Evolutionary conservation across 495 filamentous ascomycete species (phyloP).

Genomic region (Xylaria sp.): DNA sequence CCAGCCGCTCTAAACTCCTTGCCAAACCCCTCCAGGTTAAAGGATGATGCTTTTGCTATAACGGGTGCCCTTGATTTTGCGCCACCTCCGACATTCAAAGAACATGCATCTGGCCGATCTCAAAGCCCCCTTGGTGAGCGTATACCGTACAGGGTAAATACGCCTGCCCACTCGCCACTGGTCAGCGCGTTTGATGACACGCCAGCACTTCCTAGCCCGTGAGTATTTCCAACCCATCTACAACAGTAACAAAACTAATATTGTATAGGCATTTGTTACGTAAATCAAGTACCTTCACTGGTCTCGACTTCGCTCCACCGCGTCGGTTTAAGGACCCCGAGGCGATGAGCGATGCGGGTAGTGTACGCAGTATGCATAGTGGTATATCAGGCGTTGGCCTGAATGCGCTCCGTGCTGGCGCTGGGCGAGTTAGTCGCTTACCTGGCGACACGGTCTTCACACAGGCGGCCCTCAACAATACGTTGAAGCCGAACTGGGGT

Average conservation of each 20-base stretch:
- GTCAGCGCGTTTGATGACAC: conserved; percentile 89
- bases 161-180: conserved; percentile 76
- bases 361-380: conserved; percentile 83
- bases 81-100: conserved; percentile 72
- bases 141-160: conserved; percentile 72
- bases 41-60: conserved; percentile 79
- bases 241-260: conserved; percentile 39
- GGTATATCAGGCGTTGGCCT: conserved; percentile 76
- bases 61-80: conserved; percentile 82
- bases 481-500: conserved; percentile 81
- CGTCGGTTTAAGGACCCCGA: conserved; percentile 80
- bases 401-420: conserved; percentile 83
- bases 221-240: conserved; percentile 55
- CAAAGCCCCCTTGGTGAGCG: conserved; percentile 81
- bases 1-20: conserved; percentile 76
- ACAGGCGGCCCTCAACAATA: conserved; percentile 70
- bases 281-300: conserved; percentile 89
- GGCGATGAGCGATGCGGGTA: conserved; percentile 80
- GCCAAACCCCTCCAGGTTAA: conserved; percentile 85
- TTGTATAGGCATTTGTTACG: conserved; percentile 74
- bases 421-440: conserved; percentile 87
- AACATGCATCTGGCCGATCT: conserved; percentile 74
- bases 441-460: conserved; percentile 85
- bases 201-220: conserved; percentile 84
- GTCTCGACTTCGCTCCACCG: conserved; percentile 93